Evolutionary conservation across 371 early-diverging fungal species (phyloP).

Genomic region (Mycotypha africana): DNA sequence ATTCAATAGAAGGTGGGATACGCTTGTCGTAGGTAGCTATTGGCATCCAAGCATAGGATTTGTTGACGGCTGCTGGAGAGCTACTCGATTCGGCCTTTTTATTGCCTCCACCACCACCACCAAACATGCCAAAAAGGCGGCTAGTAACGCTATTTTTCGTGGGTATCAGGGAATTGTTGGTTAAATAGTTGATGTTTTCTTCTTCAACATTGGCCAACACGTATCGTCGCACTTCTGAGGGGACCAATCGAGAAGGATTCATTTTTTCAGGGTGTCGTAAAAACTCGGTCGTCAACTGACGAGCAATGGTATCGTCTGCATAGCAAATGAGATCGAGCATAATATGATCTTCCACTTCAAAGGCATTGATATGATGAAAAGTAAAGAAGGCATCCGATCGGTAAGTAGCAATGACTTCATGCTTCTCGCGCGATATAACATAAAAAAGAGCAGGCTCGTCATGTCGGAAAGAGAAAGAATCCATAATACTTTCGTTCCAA

Average conservation of each 20-base stretch:
- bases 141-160: constrained; percentile 21
- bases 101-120: constrained; percentile 10
- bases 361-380: constrained; percentile 72
- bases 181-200: constrained; percentile 41
- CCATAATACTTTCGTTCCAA: constrained; percentile 65
- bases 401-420: constrained; percentile 59
- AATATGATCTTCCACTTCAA: constrained; percentile 61
- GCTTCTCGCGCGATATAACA: constrained; percentile 62
- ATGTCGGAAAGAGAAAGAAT: constrained; percentile 55
- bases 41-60: constrained; percentile 29
- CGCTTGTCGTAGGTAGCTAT: constrained; percentile 16
- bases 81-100: constrained; percentile 2
- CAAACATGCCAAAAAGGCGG: constrained; percentile 12
- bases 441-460: constrained; percentile 56
- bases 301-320: constrained; percentile 54
- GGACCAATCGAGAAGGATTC: constrained; percentile 36
- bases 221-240: constrained; percentile 61
- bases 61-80: constrained; percentile 6
- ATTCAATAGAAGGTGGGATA: constrained; percentile 43
- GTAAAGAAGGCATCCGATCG: constrained; percentile 56
- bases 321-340: constrained; percentile 62
- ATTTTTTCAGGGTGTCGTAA: constrained; percentile 41
- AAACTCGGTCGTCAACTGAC: constrained; percentile 46
- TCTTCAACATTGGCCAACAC: constrained; percentile 47
- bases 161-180: constrained; percentile 23